Evolutionary conservation across 345 rosid species (phyloP).

Genomic region (Ricinus communis): DNA sequence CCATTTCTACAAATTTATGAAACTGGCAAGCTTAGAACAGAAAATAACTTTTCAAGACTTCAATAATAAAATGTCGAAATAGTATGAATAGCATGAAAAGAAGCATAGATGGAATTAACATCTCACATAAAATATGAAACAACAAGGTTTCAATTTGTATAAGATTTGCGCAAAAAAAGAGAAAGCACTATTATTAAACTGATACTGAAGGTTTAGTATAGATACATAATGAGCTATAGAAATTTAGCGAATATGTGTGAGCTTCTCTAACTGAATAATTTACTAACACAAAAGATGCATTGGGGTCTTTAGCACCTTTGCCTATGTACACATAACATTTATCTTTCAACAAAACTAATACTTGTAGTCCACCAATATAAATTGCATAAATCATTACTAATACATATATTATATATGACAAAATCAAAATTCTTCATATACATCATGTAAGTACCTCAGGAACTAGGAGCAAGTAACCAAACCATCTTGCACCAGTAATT

Average conservation of each 20-base stretch:
- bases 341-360: conserved; percentile 21
- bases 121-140: background rate
- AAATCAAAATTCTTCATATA: conserved; percentile 23
- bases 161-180: background rate
- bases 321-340: conserved; percentile 27
- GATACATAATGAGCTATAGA: conserved; percentile 18
- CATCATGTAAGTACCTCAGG: conserved; percentile 20
- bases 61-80: background rate
- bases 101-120: background rate
- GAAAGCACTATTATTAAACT: conserved; percentile 5
- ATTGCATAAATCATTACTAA: conserved; percentile 10
- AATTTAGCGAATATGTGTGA: conserved; percentile 13
- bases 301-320: conserved; percentile 21
- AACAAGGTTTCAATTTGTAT: background rate
- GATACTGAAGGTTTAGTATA: conserved; percentile 20
- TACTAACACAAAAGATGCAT: conserved; percentile 11
- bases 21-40: background rate
- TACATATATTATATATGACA: background rate
- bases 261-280: conserved; percentile 16
- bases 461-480: conserved; percentile 60
- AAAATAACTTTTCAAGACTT: background rate
- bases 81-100: background rate
- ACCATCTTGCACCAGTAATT: conserved; percentile 43
- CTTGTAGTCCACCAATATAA: conserved; percentile 12
- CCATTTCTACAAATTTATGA: background rate